A percentile compares a stretch with the other conserved stretches of the same genome.
phyloP scores from a whole-genome alignment of 371 early-diverging fungal species.

The Rhizopus arrhizus region DNA sequence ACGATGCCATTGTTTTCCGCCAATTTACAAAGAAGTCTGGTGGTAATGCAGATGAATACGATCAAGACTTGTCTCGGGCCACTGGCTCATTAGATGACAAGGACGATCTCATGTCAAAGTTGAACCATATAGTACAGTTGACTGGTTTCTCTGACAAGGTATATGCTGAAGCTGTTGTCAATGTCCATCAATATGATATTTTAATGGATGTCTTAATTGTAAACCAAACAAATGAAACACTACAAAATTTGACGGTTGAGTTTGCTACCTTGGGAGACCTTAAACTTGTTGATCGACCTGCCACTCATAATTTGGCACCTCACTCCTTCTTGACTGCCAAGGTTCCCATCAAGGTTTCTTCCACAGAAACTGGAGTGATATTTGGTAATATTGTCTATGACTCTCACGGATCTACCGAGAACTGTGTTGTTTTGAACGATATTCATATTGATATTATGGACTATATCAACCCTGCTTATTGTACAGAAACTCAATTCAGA shows the following conservation, averaged over 20 bases:
- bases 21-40: conserved; percentile 79
- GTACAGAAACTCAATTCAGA: conserved; percentile 92
- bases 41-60: conserved; percentile 81
- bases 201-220: conserved; percentile 95
- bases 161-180: conserved; percentile 98
- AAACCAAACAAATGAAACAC: conserved; percentile 95
- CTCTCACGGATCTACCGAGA: conserved; percentile 79
- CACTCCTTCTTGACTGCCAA: conserved; percentile 92
- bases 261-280: conserved; percentile 97
- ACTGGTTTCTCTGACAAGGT: conserved; percentile 98
- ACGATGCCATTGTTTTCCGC: conserved; percentile 87
- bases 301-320: conserved; percentile 89
- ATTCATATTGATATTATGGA: conserved; percentile 99
- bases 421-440: conserved; percentile 92
- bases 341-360: conserved; percentile 96
- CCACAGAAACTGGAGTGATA: conserved; percentile 96
- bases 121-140: conserved; percentile 92
- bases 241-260: conserved; percentile 96
- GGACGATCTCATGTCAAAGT: conserved; percentile 81
- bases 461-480: conserved; percentile 92
- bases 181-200: conserved; percentile 96
- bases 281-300: conserved; percentile 93
- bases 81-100: conserved; percentile 75
- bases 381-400: conserved; percentile 98
- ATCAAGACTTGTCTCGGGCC: conserved; percentile 85